These are phyloP conservation scores for Cryptomeria japonica DNA, from an alignment of 75 land plant species.

Conservation along the genomic window DNA sequence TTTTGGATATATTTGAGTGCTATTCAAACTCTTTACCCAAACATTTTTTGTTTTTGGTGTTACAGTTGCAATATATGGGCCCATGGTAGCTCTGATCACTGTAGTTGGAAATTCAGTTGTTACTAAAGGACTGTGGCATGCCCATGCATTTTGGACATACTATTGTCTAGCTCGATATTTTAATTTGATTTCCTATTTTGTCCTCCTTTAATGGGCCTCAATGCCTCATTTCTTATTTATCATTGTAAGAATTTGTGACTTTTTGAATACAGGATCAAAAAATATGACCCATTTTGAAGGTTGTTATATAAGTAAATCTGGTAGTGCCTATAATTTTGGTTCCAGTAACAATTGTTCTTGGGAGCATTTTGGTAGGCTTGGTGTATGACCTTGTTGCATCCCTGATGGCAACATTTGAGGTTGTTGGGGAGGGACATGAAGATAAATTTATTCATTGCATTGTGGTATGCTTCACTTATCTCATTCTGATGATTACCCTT, in stretches of 20 bases:
- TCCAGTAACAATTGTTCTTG: conserved; percentile 51
- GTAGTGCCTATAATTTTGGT: conserved; percentile 65
- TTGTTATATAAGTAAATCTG: conserved; percentile 35
- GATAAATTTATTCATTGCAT: conserved; percentile 64
- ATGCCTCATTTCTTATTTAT: neutral
- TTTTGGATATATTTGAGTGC: neutral
- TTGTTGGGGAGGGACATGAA: conserved; percentile 54
- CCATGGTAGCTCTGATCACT: conserved; percentile 42
- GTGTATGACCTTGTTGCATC: conserved; percentile 84
- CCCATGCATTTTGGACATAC: conserved; percentile 68
- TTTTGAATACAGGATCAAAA: conserved; percentile 59
- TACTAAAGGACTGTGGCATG: conserved; percentile 80
- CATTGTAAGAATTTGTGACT: neutral
- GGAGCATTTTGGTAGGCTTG: conserved; percentile 71
- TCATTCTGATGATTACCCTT: neutral
- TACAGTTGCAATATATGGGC: conserved; percentile 64
- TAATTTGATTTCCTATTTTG: neutral
- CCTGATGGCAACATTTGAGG: conserved; percentile 88
- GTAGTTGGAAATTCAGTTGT: conserved; percentile 67
- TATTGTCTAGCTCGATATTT: conserved; percentile 55
- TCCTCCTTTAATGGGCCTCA: neutral
- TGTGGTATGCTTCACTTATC: conserved; percentile 37
- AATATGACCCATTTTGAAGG: conserved; percentile 64
- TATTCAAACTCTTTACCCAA: neutral
- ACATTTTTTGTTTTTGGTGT: neutral